Percentiles rank a stretch among this genome's conserved stretches.
phyloP scores from a whole-genome alignment of 1,139 yeast genomes.

The Lodderomyces beijingensis region DNA sequence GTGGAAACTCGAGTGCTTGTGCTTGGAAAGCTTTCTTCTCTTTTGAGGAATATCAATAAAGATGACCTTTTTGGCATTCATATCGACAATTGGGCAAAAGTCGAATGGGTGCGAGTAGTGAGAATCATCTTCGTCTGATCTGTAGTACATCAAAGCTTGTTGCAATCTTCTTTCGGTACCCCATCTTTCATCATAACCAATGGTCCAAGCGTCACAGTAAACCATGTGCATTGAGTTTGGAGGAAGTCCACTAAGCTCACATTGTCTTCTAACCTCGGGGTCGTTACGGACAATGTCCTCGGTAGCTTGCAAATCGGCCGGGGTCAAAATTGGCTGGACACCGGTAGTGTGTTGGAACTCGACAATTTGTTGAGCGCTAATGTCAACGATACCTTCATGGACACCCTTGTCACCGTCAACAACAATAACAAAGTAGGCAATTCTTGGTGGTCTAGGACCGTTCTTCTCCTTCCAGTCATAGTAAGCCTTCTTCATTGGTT shows the following conservation, averaged over 20 bases:
- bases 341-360: slow-evolving; percentile 50
- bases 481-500: slow-evolving; percentile 61
- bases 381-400: slow-evolving; percentile 66
- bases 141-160: slow-evolving; percentile 76
- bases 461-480: slow-evolving; percentile 61
- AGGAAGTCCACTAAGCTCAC: slow-evolving; percentile 65
- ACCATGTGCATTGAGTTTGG: slow-evolving; percentile 62
- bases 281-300: slow-evolving; percentile 64
- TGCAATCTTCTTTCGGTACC: slow-evolving; percentile 72
- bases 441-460: slow-evolving; percentile 62
- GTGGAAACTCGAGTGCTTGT: slow-evolving; percentile 65
- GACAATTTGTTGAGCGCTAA: slow-evolving; percentile 43
- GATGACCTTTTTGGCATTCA: slow-evolving; percentile 63
- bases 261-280: slow-evolving; percentile 69
- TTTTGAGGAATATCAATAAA: slow-evolving; percentile 71
- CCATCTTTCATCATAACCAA: slow-evolving; percentile 82
- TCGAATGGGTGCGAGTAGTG: slow-evolving; percentile 83
- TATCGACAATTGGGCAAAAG: slow-evolving; percentile 78
- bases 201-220: slow-evolving; percentile 84
- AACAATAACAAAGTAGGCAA: slow-evolving; percentile 62
- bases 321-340: slow-evolving; percentile 71
- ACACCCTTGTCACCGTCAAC: slow-evolving; percentile 58
- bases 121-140: slow-evolving; percentile 74
- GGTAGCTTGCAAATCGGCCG: slow-evolving; percentile 59
- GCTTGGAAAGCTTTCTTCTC: slow-evolving; percentile 67